Base-by-base conservation (phyloP, 108 stramenopile genomes). In the Licmophora abbreviata region DNA sequence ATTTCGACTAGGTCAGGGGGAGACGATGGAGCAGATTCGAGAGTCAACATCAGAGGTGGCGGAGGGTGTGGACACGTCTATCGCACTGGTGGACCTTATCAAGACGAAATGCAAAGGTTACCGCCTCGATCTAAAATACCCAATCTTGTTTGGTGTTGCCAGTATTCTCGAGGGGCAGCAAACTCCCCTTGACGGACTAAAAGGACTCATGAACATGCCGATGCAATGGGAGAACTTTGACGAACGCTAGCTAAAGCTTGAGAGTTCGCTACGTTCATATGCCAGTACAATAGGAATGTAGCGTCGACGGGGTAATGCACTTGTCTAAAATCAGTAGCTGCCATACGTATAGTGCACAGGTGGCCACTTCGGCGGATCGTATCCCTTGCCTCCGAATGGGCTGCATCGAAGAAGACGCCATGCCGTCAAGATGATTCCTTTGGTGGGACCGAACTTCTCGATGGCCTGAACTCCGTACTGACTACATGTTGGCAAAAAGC, bases 61-160 rank as follows among this genome's bases (percentile, higher is more conserved):
- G 17, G 96, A 97, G 53, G 96, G 96, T 28, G 94, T 95, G 0
- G 92, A 90, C 50, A 97, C 96, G 6, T 74, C 90, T 12, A 68
- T 90, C 34, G 94, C 96, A 12, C 69, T 97, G 7, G 93, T 89
- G 23, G 71, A 82, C 30, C 72, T 97, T 55, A 95, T 97, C 60
- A 85, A 93, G 58, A 63, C 54, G 41, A 71, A 69, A 38, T 88
- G 84, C 65, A 83, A 86, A 45, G 88, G 93, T 34, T 94, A 94
- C 62, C 69, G 92, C 41, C 67, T 94, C 54, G 96, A 97, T 68
- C 67, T 95, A 33, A 94, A 97, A 60, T 97, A 84, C 66, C 94
- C 96, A 7, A 97, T 97, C 66, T 67, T 97, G 51, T 94, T 93
- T 78, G 95, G 93, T 27, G 88, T 96, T 38, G 83, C 82, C 9